Evolutionary conservation across 2,329 filamentous ascomycete species (phyloP), one percentile per base, ranked within the genome.

Genomic region (Penicillium griseofulvum): DNA sequence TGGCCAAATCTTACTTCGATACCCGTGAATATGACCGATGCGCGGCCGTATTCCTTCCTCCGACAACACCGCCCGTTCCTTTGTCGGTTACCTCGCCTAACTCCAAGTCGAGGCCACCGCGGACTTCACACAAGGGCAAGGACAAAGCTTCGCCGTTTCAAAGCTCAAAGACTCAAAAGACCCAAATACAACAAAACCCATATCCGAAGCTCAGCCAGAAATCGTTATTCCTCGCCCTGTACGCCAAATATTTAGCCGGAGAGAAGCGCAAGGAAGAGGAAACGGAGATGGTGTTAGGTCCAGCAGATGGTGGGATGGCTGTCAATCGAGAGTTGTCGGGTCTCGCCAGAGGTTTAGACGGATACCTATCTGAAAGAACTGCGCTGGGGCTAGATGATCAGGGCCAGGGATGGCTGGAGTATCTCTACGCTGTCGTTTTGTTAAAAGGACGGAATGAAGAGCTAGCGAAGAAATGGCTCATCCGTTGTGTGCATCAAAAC

Each of bases 251-350:
- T 69, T 84, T 97, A 60, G 89, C 92, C 0, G 94, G 94, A 1
- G 94, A 99, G 79, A 97, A 97, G 79, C 86, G 90, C 61, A 96
- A 93, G 74, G 90, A 96, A 66, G 94, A 99, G 73, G 93, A 97
- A 55, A 91, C 90, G 22, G 94, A 99, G 76, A 97, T 97, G 89
- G 90, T 99, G 48, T 85, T 97, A 75, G 94, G 94, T 0, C 93
- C 94, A 1, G 87, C 92, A 55, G 94, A 99, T 73, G 86, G 91
- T 14, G 91, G 92, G 1, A 87, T 87, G 31, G 89, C 90, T 1
- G 76, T 85, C 56, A 99, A 99, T 72, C 91, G 91, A 71, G 91
- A 97, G 71, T 77, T 99, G 29, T 80, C 88, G 2, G 81, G 83
- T 0, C 84, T 97, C 36, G 87, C 88, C 19, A 84, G 87, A 7